These are phyloP conservation scores for Calcarisporium arbuscula DNA, from an alignment of 2,329 filamentous ascomycete genomes.

Conservation along the genomic window DNA sequence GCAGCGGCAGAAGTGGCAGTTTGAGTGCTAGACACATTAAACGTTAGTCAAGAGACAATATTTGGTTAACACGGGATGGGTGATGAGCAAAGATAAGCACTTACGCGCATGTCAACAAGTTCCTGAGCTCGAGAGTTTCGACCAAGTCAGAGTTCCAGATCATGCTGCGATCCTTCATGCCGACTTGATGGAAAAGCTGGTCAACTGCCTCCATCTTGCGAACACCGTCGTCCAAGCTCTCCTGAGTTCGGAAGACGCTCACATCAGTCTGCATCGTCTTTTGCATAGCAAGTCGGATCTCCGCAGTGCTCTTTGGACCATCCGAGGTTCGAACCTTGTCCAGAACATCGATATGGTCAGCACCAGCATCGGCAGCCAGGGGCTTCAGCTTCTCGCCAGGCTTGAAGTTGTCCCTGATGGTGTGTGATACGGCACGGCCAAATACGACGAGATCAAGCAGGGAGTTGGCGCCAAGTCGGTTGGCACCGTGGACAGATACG, in stretches of 20 bases:
- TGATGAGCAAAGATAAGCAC: conserved; percentile 28
- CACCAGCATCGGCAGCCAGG: conserved; percentile 77
- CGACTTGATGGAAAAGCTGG: conserved; percentile 70
- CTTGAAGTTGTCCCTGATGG: conserved; percentile 88
- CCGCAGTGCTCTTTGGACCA: conserved; percentile 80
- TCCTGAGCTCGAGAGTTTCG: conserved; percentile 91
- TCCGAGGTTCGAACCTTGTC: conserved; percentile 80
- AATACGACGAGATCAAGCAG: conserved; percentile 97
- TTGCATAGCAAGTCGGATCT: conserved; percentile 89
- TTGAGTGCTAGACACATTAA: conserved; percentile 58
- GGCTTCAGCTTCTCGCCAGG: conserved; percentile 77
- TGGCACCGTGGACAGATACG: conserved; percentile 96
- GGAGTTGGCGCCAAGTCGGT: conserved; percentile 96
- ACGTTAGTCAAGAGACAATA: neutral
- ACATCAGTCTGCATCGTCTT: conserved; percentile 98
- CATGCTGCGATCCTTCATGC: conserved; percentile 98
- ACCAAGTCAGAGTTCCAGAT: conserved; percentile 99
- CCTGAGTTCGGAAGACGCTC: conserved; percentile 91
- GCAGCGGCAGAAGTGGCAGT: conserved; percentile 86
- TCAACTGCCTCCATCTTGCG: conserved; percentile 82
- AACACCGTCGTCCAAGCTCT: conserved; percentile 90
- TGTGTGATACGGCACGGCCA: conserved; percentile 94
- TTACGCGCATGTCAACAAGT: conserved; percentile 93
- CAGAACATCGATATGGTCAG: conserved; percentile 77
- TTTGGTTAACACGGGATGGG: neutral